phyloP scores from a whole-genome alignment of 148 eudicot species.

The Beta vulgaris region DNA sequence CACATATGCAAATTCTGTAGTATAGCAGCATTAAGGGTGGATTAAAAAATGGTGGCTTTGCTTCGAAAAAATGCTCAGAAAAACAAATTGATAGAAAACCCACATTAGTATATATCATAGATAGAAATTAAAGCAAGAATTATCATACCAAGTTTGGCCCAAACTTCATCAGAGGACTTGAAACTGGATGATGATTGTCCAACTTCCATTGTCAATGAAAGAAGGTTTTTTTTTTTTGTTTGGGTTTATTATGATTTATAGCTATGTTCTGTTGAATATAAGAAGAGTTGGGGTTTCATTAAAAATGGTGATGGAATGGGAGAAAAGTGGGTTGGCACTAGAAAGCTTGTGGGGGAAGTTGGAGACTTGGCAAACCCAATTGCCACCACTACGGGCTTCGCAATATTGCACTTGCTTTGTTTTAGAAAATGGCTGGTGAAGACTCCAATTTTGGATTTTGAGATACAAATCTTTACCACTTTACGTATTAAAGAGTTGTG shows the following conservation, averaged over 20 bases:
- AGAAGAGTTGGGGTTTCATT: neutral
- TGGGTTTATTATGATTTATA: neutral
- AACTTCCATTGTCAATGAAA: constrained; percentile 32
- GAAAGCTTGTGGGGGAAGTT: constrained; percentile 6
- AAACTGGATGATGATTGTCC: constrained; percentile 52
- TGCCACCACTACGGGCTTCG: neutral
- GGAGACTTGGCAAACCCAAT: neutral
- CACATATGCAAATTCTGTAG: too few species aligned
- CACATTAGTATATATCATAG: neutral
- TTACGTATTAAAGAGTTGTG: too few species aligned
- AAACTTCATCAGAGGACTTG: constrained; percentile 36
- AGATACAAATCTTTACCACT: too few species aligned
- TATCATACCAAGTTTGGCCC: constrained; percentile 51
- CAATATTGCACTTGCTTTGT: too few species aligned
- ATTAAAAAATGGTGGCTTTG: neutral
- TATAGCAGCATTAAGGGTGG: neutral
- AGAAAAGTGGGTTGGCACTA: constrained; percentile 8
- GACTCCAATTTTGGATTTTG: too few species aligned
- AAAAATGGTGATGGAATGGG: neutral
- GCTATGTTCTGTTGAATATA: neutral
- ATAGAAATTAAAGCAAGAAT: neutral
- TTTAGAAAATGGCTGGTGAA: too few species aligned
- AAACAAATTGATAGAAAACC: neutral
- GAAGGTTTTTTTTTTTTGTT: neutral
- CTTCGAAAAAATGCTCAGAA: constrained; percentile 6